Conservation (phyloP, 352 stramenopile genomes). For the Phytophthora boehmeriae region DNA sequence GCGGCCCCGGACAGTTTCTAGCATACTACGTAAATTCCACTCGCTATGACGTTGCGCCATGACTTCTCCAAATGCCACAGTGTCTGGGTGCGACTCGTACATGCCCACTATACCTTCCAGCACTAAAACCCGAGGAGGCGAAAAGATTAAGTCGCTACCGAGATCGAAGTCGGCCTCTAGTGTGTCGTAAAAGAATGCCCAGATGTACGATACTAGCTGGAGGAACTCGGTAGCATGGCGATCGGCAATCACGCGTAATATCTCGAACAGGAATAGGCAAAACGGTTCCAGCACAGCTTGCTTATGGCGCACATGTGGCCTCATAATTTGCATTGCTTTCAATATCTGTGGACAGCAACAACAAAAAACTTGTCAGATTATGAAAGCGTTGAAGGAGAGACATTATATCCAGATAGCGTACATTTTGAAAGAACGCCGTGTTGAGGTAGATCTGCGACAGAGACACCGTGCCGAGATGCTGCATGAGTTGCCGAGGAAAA, state of each 20-base stretch:
- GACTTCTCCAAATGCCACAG: conserved; percentile 48
- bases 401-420: conserved; percentile 25
- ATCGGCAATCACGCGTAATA: conserved; percentile 64
- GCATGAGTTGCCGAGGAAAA: conserved; percentile 53
- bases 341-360: conserved; percentile 44
- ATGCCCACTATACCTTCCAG: conserved; percentile 55
- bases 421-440: conserved; percentile 59
- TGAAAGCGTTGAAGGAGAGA: no score
- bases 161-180: conserved; percentile 44
- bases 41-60: conserved; percentile 45
- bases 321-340: conserved; percentile 63
- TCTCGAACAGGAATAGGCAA: conserved; percentile 67
- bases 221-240: conserved; percentile 76
- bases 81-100: conserved; percentile 54
- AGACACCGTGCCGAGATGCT: conserved; percentile 61
- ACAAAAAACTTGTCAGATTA: background rate
- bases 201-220: conserved; percentile 52
- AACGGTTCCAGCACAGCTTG: conserved; percentile 37
- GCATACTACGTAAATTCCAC: conserved; percentile 22
- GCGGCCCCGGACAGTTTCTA: conserved; percentile 38
- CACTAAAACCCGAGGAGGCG: conserved; percentile 35
- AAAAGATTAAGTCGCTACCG: conserved; percentile 46
- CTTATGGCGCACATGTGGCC: conserved; percentile 41
- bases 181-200: conserved; percentile 58
- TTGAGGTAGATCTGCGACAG: conserved; percentile 78